Evolutionary conservation across 805 yeast genomes (phyloP).

Genomic region (Pichia pseudocactophila): DNA sequence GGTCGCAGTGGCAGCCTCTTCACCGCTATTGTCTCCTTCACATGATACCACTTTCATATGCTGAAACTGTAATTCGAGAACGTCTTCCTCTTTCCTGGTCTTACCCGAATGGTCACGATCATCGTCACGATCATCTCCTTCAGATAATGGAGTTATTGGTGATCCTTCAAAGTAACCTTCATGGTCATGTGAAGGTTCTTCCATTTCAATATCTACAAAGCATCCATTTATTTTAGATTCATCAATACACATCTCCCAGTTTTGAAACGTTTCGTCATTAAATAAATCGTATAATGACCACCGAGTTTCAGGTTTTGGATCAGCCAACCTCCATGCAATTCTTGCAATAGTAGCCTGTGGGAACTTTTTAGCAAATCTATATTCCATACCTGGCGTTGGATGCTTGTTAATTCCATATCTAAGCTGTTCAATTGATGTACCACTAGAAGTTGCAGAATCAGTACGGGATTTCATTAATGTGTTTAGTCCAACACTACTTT

Average conservation of each 20-base stretch:
- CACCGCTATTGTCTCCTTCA: neutral
- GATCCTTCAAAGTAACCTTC: constrained; percentile 5
- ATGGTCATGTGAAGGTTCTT: neutral
- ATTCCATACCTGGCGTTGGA: constrained; percentile 55
- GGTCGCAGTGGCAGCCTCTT: neutral
- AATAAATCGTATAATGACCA: constrained; percentile 51
- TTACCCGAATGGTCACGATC: no score
- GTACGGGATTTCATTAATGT: neutral
- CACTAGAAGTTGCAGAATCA: neutral
- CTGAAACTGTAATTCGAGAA: constrained; percentile 6
- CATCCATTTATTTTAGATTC: constrained; percentile 28
- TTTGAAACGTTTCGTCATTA: constrained; percentile 57
- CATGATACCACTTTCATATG: neutral
- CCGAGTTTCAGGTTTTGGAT: constrained; percentile 49
- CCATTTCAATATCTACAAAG: constrained; percentile 5
- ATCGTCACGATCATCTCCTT: no score
- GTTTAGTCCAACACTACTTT: neutral
- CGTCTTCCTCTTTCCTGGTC: constrained; percentile 15
- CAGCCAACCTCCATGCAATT: constrained; percentile 72
- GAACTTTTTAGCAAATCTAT: constrained; percentile 59
- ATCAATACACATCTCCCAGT: constrained; percentile 54
- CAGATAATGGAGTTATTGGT: no score
- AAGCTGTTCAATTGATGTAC: neutral
- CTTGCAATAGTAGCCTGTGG: constrained; percentile 54
- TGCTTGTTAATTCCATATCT: constrained; percentile 1